Conservation (phyloP, 768 basidiomycete species). For the Lactarius akahatsu region DNA sequence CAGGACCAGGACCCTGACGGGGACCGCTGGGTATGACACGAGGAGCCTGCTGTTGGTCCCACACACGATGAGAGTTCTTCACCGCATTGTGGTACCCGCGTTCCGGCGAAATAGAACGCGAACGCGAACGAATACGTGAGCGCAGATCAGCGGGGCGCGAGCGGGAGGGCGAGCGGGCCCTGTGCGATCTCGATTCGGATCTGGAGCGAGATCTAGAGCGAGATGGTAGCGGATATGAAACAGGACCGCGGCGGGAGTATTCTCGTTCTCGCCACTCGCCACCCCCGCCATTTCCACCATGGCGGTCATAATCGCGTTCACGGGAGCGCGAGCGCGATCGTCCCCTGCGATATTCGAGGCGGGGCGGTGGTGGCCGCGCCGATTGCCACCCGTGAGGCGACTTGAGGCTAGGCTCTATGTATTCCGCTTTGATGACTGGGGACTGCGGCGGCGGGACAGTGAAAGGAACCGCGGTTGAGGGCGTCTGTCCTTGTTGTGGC, state of each 20-base stretch:
- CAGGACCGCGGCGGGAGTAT: not conserved
- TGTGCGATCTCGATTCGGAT: not conserved
- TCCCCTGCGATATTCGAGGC: not conserved
- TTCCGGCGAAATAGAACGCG: not conserved
- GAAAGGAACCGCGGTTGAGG: not conserved
- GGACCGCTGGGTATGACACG: not conserved
- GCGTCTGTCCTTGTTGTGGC: not conserved
- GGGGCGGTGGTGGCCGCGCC: not conserved
- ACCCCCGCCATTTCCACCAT: not conserved
- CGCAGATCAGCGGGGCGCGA: not conserved
- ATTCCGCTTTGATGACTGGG: conserved; percentile 6
- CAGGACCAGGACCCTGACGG: not conserved
- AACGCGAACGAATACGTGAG: not conserved
- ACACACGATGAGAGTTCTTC: not conserved
- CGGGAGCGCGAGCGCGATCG: conserved; percentile 11
- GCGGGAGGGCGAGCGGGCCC: not conserved
- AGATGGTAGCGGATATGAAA: not conserved
- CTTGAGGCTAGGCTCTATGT: not conserved
- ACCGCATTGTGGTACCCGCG: not conserved
- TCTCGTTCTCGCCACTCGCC: conserved; percentile 9
- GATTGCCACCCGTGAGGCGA: not conserved
- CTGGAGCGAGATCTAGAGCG: not conserved
- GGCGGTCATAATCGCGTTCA: conserved; percentile 1
- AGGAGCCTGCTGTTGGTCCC: not conserved
- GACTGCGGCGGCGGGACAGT: not conserved